Evolutionary conservation across 371 early-diverging fungal species (phyloP), one percentile per base, ranked within the genome.

Genomic region (Mucor lusitanicus): DNA sequence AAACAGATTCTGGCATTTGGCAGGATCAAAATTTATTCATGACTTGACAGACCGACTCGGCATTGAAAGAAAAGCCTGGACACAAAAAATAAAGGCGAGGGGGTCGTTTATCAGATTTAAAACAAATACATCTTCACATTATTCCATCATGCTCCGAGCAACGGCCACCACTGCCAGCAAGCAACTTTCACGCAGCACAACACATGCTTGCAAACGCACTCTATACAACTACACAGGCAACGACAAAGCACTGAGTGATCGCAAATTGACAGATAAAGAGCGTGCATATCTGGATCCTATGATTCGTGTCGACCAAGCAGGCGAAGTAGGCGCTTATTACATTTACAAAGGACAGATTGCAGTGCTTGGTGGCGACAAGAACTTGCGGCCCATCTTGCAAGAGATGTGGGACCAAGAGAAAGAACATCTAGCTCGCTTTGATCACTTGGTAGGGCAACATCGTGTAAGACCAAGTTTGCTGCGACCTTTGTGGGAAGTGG

Each of bases 401-500:
- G 92, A 98, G 75, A 98, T 98, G 98, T 91, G 92, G 89, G 95
- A 96, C 35, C 98, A 98, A 68, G 98, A 98, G 71, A 89, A 92
- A 63, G 73, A 83, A 13, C 98, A 98, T 68, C 77, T 96, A 58
- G 78, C 80, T 19, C 86, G 83, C 12, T 94, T 98, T 75, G 90
- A 97, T 71, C 77, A 82, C 23, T 82, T 95, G 23, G 74, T 97
- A 1, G 85, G 77, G 4, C 78, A 89, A 33, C 90, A 91, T 70
- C 87, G 93, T 39, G 94, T 94, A 6, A 87, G 98, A 2, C 98
- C 98, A 0, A 92, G 95, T 23, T 68, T 91, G 11, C 68, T 98
- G 68, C 82, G 90, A 32, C 98, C 98, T 1, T 30, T 96, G 8
- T 96, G 97, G 91, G 91, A 94, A 59, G 81, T 87, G 4, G 93